Evolutionary conservation across 163 green algal species (phyloP).

Genomic region (Chloroidium sp.): DNA sequence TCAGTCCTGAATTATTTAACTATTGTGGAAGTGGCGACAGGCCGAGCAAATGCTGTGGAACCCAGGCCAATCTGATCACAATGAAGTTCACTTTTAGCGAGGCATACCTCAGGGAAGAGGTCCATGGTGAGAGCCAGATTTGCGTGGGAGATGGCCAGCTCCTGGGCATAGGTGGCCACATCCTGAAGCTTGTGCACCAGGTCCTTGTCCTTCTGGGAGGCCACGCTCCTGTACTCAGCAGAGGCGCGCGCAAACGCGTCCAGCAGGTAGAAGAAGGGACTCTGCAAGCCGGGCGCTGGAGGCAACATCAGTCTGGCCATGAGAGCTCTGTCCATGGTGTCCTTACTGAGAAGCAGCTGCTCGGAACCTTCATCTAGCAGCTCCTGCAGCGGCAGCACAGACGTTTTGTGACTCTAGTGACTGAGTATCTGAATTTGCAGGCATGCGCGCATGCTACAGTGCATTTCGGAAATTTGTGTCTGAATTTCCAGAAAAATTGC

Average conservation of each 20-base stretch:
- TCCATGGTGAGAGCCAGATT: slow-evolving; percentile 55
- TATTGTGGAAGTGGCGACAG: too few species aligned
- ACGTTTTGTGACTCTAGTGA: too few species aligned
- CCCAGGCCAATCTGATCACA: too few species aligned
- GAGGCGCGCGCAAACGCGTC: slow-evolving; percentile 45
- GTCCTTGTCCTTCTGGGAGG: slow-evolving; percentile 19
- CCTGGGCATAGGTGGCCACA: slow-evolving; percentile 23
- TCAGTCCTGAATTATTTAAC: too few species aligned
- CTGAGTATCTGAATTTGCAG: too few species aligned
- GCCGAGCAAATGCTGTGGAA: too few species aligned
- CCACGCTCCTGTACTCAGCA: slow-evolving; percentile 32
- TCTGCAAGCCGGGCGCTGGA: slow-evolving; percentile 39
- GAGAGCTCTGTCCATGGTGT: slow-evolving; percentile 55
- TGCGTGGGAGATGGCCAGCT: slow-evolving; percentile 64
- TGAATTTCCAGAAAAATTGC: too few species aligned
- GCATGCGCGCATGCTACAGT: too few species aligned
- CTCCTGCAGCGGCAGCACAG: slow-evolving; percentile 32
- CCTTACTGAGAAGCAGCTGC: slow-evolving; percentile 26
- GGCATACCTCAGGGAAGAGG: slow-evolving; percentile 67
- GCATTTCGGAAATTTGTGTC: too few species aligned
- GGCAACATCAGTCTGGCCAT: slow-evolving; percentile 57
- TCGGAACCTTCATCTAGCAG: slow-evolving; percentile 13
- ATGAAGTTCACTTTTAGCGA: too few species aligned
- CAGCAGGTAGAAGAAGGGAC: slow-evolving; percentile 67
- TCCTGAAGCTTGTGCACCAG: slow-evolving; percentile 25